These are phyloP conservation scores for Botrytis fragariae DNA, from an alignment of 2,329 filamentous ascomycete species.

Conservation along the genomic window DNA sequence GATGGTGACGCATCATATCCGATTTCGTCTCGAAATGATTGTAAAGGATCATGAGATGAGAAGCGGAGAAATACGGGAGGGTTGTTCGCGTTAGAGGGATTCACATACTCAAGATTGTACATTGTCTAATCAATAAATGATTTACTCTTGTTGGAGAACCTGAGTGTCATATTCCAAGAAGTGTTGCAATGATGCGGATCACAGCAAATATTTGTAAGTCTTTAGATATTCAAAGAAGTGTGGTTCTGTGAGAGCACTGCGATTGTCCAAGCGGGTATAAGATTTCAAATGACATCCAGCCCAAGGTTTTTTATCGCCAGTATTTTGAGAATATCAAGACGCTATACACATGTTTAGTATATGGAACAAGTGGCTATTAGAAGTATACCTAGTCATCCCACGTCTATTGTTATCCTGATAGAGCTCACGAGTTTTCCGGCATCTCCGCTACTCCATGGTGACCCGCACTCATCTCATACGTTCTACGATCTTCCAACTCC, in stretches of 20 bases:
- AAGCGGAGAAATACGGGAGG: too few species aligned
- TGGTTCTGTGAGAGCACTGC: not conserved
- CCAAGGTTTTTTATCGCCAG: not conserved
- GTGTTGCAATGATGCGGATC: not conserved
- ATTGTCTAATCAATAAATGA: not conserved
- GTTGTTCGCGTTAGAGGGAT: not conserved
- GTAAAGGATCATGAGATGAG: not conserved
- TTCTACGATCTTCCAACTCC: not conserved
- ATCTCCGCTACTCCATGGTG: slow-evolving; percentile 1
- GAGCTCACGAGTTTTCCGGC: not conserved
- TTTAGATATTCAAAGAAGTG: not conserved
- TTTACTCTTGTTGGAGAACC: not conserved
- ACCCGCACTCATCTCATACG: slow-evolving; percentile 10
- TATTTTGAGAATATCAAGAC: not conserved
- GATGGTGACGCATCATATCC: not conserved
- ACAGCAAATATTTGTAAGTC: too few species aligned
- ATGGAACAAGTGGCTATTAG: not conserved
- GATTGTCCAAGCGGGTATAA: not conserved
- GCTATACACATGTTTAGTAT: not conserved
- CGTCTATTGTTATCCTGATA: not conserved
- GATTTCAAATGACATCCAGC: not conserved
- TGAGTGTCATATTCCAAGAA: not conserved
- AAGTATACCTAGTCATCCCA: not conserved
- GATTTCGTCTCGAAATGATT: not conserved
- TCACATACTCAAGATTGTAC: not conserved